Percentiles rank a stretch among this genome's conserved stretches.
These are phyloP conservation scores for Calonectria henricotiae DNA, from an alignment of 2,329 filamentous ascomycete species.

Conservation along the genomic window DNA sequence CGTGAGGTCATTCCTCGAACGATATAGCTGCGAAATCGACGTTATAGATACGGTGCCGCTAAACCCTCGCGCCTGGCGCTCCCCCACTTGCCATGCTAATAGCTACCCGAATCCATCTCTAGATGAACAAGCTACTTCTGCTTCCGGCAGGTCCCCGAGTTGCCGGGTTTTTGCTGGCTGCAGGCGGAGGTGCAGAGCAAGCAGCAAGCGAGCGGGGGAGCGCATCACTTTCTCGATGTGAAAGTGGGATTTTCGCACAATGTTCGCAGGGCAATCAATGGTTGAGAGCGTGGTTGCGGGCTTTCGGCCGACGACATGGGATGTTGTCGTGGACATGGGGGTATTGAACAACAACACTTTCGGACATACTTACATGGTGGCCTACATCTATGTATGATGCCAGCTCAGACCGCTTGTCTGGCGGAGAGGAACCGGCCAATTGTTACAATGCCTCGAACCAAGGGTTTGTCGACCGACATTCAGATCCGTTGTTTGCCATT, in stretches of 20 bases:
- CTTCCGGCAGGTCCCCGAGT: conserved; percentile 31
- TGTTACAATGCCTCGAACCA: conserved; percentile 17
- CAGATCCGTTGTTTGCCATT: conserved; percentile 25
- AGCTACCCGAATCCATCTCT: conserved; percentile 14
- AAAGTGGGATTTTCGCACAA: background rate
- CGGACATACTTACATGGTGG: conserved; percentile 43
- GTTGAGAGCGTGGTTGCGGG: conserved; percentile 29
- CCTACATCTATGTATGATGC: conserved; percentile 51
- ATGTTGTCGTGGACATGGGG: conserved; percentile 35
- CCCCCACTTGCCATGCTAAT: conserved; percentile 16
- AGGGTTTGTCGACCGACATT: conserved; percentile 25
- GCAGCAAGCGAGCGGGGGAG: conserved; percentile 25
- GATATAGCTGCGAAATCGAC: conserved; percentile 34
- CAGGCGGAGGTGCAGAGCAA: conserved; percentile 33
- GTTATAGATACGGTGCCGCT: conserved; percentile 30
- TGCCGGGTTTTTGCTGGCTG: conserved; percentile 14
- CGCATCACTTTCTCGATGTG: conserved; percentile 3
- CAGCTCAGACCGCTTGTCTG: conserved; percentile 52
- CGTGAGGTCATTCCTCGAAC: conserved; percentile 44
- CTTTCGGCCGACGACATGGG: conserved; percentile 36
- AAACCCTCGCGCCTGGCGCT: conserved; percentile 11
- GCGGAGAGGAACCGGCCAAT: conserved; percentile 29
- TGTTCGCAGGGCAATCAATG: background rate
- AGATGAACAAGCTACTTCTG: conserved; percentile 25
- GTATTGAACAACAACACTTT: conserved; percentile 14